Conservation (phyloP, 345 rosid species). For the Hypericum androsaemum region DNA sequence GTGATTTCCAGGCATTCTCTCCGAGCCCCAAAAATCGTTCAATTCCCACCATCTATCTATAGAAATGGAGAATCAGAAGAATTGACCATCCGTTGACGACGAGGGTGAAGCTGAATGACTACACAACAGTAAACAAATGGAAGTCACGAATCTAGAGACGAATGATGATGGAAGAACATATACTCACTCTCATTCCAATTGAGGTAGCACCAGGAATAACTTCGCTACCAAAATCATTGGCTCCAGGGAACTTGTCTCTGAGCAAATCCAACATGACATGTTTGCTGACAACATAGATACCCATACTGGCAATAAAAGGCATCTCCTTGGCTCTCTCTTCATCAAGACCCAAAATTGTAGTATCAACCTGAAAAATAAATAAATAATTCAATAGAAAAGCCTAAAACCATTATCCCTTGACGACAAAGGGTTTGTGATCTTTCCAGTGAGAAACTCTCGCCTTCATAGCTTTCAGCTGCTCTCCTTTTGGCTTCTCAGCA, state of each 20-base stretch:
- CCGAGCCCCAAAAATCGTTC: too few species aligned
- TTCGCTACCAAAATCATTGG: slow-evolving; percentile 98
- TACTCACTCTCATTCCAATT: slow-evolving; percentile 70
- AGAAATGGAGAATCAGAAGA: too few species aligned
- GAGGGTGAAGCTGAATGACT: neutral
- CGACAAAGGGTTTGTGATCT: neutral
- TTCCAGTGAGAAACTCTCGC: slow-evolving; percentile 14
- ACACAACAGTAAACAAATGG: neutral
- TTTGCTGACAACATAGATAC: slow-evolving; percentile 89
- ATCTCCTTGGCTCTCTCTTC: slow-evolving; percentile 81
- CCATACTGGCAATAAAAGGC: slow-evolving; percentile 99
- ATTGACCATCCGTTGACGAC: too few species aligned
- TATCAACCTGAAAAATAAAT: slow-evolving; percentile 54
- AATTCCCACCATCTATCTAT: too few species aligned
- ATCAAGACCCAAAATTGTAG: slow-evolving; percentile 88
- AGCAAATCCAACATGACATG: slow-evolving; percentile 83
- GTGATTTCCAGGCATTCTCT: too few species aligned
- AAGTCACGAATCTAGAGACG: neutral
- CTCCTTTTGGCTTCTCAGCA: slow-evolving; percentile 93
- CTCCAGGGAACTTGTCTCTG: slow-evolving; percentile 83
- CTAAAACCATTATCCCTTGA: neutral
- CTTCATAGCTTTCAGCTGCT: slow-evolving; percentile 88
- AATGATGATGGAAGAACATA: neutral
- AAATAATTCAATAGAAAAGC: neutral
- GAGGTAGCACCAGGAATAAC: slow-evolving; percentile 97